These are phyloP conservation scores for Neocatenulostroma microsporum DNA, from an alignment of 2,329 filamentous ascomycete genomes.

Conservation along the genomic window DNA sequence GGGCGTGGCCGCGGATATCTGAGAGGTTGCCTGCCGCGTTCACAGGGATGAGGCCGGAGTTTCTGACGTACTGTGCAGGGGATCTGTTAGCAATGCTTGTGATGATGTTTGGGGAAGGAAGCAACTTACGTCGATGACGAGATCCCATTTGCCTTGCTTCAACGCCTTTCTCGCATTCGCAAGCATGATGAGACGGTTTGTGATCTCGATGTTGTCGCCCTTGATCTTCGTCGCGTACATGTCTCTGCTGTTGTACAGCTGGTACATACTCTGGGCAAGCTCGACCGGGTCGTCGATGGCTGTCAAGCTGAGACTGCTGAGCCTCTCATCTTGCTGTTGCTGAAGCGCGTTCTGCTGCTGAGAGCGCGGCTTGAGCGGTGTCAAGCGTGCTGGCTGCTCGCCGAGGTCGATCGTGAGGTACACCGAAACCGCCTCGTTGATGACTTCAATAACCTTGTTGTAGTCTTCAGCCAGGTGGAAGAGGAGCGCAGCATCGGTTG, in stretches of 20 bases:
- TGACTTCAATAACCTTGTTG: slow-evolving; percentile 82
- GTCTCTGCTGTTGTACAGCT: slow-evolving; percentile 54
- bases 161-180: slow-evolving; percentile 54
- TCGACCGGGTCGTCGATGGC: slow-evolving; percentile 59
- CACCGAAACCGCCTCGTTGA: slow-evolving; percentile 85
- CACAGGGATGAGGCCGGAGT: slow-evolving; percentile 71
- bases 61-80: slow-evolving; percentile 57
- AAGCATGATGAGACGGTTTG: slow-evolving; percentile 53
- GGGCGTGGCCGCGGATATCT: slow-evolving; percentile 69
- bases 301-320: slow-evolving; percentile 57
- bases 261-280: slow-evolving; percentile 55
- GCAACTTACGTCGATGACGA: slow-evolving; percentile 56
- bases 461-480: slow-evolving; percentile 95
- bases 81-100: no score
- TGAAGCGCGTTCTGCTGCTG: slow-evolving; percentile 23
- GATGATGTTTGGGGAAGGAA: slow-evolving; percentile 16
- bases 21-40: slow-evolving; percentile 66
- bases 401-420: slow-evolving; percentile 80
- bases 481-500: slow-evolving; percentile 85
- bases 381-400: slow-evolving; percentile 67
- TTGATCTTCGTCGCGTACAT: slow-evolving; percentile 56
- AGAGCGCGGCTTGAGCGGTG: slow-evolving; percentile 70
- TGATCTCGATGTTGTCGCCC: slow-evolving; percentile 50
- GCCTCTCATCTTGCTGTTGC: slow-evolving; percentile 32
- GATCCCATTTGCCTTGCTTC: slow-evolving; percentile 51